Conservation (phyloP, 305 asterid species). For the Plantago coronopus region DNA sequence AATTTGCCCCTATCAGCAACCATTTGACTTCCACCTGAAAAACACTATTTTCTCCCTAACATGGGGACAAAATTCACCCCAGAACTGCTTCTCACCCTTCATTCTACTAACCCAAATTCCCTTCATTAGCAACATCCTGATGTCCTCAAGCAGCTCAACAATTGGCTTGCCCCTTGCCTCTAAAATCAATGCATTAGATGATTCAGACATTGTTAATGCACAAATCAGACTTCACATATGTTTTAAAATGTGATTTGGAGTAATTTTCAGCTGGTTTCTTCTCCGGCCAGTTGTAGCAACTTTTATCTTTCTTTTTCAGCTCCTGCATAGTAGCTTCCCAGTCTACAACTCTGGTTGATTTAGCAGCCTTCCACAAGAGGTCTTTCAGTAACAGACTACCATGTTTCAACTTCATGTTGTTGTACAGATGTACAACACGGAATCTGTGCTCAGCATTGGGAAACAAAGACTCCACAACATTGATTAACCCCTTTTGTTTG, state of each 20-base stretch:
- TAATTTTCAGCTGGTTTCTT: no score
- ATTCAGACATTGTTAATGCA: no score
- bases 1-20: no score
- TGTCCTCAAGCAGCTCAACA: not conserved
- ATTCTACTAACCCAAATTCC: not conserved
- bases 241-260: no score
- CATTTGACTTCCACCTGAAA: no score
- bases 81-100: not conserved
- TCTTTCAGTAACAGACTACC: not conserved
- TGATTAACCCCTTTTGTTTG: not conserved
- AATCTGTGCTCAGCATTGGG: not conserved
- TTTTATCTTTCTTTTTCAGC: no score
- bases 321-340: not conserved
- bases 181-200: no score
- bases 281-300: no score
- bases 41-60: no score
- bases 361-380: not conserved
- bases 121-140: not conserved
- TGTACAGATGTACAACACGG: slow-evolving; percentile 14
- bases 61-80: no score
- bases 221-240: no score
- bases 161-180: no score
- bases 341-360: not conserved
- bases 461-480: not conserved
- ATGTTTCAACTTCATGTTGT: slow-evolving; percentile 6